These are phyloP conservation scores for Pythium periplocum DNA, from an alignment of 352 stramenopile genomes.

Conservation along the genomic window DNA sequence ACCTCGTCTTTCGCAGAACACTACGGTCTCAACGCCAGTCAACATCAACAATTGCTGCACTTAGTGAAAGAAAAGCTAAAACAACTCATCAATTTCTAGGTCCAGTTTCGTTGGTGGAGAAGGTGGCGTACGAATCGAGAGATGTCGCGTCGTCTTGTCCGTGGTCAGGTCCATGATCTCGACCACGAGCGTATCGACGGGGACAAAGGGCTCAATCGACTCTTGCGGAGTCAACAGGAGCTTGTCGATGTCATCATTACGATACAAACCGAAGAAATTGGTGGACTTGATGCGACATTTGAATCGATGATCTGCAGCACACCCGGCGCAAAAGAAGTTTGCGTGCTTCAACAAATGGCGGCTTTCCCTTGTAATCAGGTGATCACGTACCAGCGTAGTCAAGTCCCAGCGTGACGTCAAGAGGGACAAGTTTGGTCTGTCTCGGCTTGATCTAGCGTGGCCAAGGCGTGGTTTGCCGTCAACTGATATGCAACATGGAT, in stretches of 20 bases:
- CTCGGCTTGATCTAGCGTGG: conserved; percentile 57
- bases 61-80: conserved; percentile 38
- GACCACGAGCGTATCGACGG: conserved; percentile 62
- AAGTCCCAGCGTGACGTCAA: conserved; percentile 57
- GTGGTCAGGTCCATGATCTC: conserved; percentile 64
- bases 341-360: background rate
- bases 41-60: conserved; percentile 24
- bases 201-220: conserved; percentile 40
- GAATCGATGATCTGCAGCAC: conserved; percentile 39
- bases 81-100: conserved; percentile 62
- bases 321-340: too few species aligned
- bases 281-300: conserved; percentile 70
- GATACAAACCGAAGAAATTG: conserved; percentile 61
- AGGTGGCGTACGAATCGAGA: conserved; percentile 44
- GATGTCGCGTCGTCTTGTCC: conserved; percentile 41
- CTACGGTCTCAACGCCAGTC: conserved; percentile 21
- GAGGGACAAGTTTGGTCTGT: conserved; percentile 27
- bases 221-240: conserved; percentile 25
- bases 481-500: background rate
- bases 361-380: background rate
- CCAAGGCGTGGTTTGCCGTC: background rate
- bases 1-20: conserved; percentile 22
- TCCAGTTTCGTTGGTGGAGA: conserved; percentile 33
- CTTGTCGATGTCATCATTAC: conserved; percentile 51
- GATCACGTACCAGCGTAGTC: conserved; percentile 32